These are phyloP conservation scores for Leishmania guyanensis DNA, from an alignment of 208 protist genomes.

Conservation along the genomic window DNA sequence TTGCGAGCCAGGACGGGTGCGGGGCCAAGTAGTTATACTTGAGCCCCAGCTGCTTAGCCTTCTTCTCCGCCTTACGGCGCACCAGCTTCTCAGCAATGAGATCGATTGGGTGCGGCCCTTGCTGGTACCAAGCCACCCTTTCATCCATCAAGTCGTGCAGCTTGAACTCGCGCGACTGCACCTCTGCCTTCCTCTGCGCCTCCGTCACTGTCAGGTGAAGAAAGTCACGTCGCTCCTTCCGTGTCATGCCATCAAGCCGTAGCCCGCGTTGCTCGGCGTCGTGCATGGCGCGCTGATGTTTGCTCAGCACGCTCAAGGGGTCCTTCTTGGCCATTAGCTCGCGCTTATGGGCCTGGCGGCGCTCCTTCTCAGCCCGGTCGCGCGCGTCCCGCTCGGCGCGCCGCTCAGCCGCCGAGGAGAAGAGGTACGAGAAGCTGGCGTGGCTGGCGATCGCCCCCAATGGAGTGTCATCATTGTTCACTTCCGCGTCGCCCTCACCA, in stretches of 20 bases:
- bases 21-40: constrained; percentile 86
- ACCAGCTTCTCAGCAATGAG: constrained; percentile 87
- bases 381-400: constrained; percentile 62
- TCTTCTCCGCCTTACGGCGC: constrained; percentile 77
- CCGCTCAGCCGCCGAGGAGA: constrained; percentile 78
- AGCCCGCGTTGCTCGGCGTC: constrained; percentile 72
- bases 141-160: constrained; percentile 89
- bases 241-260: constrained; percentile 82
- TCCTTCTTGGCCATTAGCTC: constrained; percentile 33
- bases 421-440: constrained; percentile 79
- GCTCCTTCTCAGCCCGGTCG: constrained; percentile 32
- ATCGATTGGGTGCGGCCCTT: constrained; percentile 86
- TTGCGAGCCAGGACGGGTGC: constrained; percentile 88
- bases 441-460: constrained; percentile 5
- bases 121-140: constrained; percentile 87
- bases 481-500: not conserved
- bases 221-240: constrained; percentile 77
- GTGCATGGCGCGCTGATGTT: constrained; percentile 68
- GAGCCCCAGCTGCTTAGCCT: constrained; percentile 74
- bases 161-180: constrained; percentile 60
- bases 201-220: constrained; percentile 73
- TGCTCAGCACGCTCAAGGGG: constrained; percentile 61
- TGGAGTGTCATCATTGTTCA: constrained; percentile 34
- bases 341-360: constrained; percentile 23
- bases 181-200: constrained; percentile 61